Evolutionary conservation across 345 rosid species (phyloP), one percentile per base, ranked within the genome.

Genomic region (Kandelia obovata): DNA sequence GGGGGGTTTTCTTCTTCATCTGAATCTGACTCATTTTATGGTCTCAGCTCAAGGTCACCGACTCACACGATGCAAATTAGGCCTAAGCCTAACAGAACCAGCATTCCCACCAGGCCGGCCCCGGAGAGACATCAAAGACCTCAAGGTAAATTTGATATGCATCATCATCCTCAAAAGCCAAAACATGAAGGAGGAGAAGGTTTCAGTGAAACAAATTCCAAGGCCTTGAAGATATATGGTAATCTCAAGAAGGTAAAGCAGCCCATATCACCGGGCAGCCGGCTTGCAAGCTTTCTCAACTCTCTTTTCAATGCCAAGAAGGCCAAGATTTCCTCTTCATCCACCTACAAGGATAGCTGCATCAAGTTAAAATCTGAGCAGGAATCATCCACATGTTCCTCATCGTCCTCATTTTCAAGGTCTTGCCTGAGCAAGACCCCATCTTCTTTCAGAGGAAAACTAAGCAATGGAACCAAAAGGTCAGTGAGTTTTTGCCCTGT

Each of bases 401-500:
- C 80, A 23, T 73, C 76, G 32, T 77, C 80, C 23, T 77, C 80
- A 11, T 68, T 77, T 60, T 77, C 80, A 28, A 63, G 76, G 70
- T 77, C 80, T 21, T 77, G 80, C 65, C 39, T 77, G 27, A 77
- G 80, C 70, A 77, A 77, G 55, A 77, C 80, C 7, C 80, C 80
- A n/a, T 67, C 80, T 10, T 67, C 80, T 10, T 72, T 73, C 0
- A 68, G 80, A 16, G 76, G 73, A 35, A 67, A 60, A 58, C 28
- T 49, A 43, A 73, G 64, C 71, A 67, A 65, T 27, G 75, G 72
- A 34, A 63, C 31, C 19, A 77, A 72, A 58, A 63, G 80, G 60
- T 77, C 76, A 5, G 80, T 77, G n/a, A 67, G 80, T 58, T 72
- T 77, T 59, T 77, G 58, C n/a, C 76, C 80, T 51, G 73, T 77